These are phyloP conservation scores for Teunomyces pallodes DNA, from an alignment of 805 yeast species.

Conservation along the genomic window DNA sequence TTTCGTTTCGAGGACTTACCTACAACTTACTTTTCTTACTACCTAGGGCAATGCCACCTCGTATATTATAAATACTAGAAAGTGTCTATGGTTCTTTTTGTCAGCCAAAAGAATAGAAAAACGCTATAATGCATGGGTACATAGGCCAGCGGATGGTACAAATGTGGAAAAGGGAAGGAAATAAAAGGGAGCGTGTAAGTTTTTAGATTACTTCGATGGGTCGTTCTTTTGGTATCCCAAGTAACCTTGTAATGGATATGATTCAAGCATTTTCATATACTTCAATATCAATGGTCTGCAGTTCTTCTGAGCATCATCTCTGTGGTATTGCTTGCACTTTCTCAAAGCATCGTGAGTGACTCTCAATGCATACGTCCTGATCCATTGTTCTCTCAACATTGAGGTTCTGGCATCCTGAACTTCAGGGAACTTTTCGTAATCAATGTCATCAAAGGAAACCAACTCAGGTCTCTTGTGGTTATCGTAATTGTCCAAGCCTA, in stretches of 20 bases:
- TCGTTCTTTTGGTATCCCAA: constrained; percentile 88
- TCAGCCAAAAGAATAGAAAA: constrained; percentile 5
- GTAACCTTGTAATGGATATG: constrained; percentile 66
- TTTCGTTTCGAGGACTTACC: not conserved
- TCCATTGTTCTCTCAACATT: constrained; percentile 76
- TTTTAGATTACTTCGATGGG: constrained; percentile 56
- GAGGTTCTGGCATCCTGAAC: constrained; percentile 74
- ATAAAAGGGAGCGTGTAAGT: constrained; percentile 1
- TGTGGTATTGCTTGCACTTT: constrained; percentile 66
- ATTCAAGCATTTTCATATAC: constrained; percentile 74
- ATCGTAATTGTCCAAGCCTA: constrained; percentile 32
- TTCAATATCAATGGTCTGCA: constrained; percentile 76
- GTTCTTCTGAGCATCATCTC: constrained; percentile 56
- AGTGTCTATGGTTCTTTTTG: constrained; percentile 5
- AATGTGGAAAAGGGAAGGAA: constrained; percentile 3
- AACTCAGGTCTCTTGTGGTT: constrained; percentile 58
- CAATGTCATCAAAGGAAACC: constrained; percentile 81
- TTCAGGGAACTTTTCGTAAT: constrained; percentile 62
- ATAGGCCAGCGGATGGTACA: constrained; percentile 5
- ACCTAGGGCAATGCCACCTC: constrained; percentile 1
- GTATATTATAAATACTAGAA: constrained; percentile 3
- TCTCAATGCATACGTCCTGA: constrained; percentile 64
- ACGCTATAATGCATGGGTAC: constrained; percentile 5
- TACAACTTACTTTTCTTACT: not conserved
- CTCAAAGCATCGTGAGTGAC: constrained; percentile 72